These are phyloP conservation scores for Nemania diffusa DNA, from an alignment of 2,329 filamentous ascomycete genomes.

Conservation along the genomic window DNA sequence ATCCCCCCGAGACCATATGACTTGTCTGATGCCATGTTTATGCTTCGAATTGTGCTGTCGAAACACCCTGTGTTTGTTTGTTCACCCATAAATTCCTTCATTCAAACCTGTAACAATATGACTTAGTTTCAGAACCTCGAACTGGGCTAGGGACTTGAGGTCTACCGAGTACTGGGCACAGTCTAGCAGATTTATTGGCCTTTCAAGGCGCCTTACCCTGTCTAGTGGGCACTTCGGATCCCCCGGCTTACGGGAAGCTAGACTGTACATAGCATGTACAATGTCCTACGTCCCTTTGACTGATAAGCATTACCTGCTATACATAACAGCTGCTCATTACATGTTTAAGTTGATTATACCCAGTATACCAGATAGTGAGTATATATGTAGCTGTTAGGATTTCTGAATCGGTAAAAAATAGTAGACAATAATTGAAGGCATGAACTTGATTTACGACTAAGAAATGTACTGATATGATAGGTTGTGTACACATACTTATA, in stretches of 20 bases:
- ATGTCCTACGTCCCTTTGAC: conserved; percentile 3
- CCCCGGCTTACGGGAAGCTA: conserved; percentile 25
- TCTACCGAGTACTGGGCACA: background rate
- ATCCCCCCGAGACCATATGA: background rate
- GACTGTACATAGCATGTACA: background rate
- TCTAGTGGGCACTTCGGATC: conserved; percentile 16
- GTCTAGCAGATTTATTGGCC: background rate
- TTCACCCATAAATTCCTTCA: background rate
- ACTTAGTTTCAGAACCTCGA: conserved; percentile 20
- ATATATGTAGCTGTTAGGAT: background rate
- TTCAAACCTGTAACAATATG: background rate
- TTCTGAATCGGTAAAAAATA: background rate
- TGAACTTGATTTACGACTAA: too few species aligned
- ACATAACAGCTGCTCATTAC: background rate
- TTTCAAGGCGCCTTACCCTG: background rate
- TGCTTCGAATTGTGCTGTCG: background rate
- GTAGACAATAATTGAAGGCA: too few species aligned
- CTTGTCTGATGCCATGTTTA: conserved; percentile 3
- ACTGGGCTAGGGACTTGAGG: background rate
- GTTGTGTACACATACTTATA: too few species aligned
- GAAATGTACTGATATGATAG: too few species aligned
- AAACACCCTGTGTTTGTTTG: background rate
- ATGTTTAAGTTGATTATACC: too few species aligned
- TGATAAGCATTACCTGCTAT: background rate
- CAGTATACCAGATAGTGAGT: background rate